Evolutionary conservation across 2,329 filamentous ascomycete species (phyloP).

Genomic region (Apiospora kogelbergensis): DNA sequence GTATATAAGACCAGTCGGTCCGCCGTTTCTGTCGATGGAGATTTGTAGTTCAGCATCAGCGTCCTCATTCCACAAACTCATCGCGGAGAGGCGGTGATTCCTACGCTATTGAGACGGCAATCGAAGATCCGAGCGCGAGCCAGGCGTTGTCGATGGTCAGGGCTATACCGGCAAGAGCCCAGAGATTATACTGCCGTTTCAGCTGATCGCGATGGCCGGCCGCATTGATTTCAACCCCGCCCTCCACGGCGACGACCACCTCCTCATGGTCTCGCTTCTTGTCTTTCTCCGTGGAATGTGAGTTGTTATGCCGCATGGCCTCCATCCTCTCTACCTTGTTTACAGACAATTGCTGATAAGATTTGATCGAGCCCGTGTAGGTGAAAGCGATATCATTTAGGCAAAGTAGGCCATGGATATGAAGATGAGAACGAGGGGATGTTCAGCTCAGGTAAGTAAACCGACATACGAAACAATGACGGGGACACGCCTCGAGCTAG

Average conservation of each 20-base stretch:
- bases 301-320: background rate
- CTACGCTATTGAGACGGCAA: conserved; percentile 51
- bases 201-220: conserved; percentile 27
- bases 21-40: conserved; percentile 38
- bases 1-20: conserved; percentile 42
- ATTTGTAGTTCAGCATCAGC: background rate
- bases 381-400: too few relatives aligned
- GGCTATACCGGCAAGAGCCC: conserved; percentile 59
- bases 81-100: conserved; percentile 13
- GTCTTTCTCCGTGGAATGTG: background rate
- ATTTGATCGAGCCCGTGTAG: background rate
- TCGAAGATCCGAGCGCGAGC: conserved; percentile 62
- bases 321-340: background rate
- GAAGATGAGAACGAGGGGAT: background rate
- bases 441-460: too few relatives aligned
- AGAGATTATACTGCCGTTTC: conserved; percentile 60
- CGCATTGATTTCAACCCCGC: background rate
- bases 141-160: conserved; percentile 66
- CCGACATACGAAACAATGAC: background rate
- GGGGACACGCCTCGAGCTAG: background rate
- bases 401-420: background rate
- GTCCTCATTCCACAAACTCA: background rate
- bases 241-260: background rate
- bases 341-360: background rate
- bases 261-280: background rate